Evolutionary conservation across 345 rosid species (phyloP), one percentile per base, ranked within the genome.

Genomic region (Stellera chamaejasme): DNA sequence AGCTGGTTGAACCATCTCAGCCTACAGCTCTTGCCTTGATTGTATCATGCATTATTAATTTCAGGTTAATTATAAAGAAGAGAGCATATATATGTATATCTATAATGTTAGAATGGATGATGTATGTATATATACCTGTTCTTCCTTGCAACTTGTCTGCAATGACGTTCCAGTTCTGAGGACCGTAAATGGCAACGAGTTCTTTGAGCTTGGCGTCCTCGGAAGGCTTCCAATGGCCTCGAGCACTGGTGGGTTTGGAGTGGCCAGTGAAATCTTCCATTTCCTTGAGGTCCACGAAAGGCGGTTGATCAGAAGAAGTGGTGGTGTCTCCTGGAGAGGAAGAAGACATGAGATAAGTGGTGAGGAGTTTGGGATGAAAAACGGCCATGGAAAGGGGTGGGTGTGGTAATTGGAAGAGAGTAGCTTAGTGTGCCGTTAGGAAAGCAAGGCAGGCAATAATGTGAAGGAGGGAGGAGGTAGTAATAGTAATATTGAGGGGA

Each of bases 1-100:
- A 77, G 27, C 16, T 77, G 82, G 48, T 77, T 77, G 52, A 74
- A 77, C 82, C 82, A 77, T 52, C 82, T 72, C 72, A 78, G 58
- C 45, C 82, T 78, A 50, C 82, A 78, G 45, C 82, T 78, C 48
- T 78, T 74, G 10, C 82, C 82, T 78, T 57, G 42, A 32, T 13
- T 50, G 23, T 0, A 16, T 4, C 10, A 3, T 1, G 13, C 51
- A 15, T 10, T 19, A 46, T 13, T 32, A 39, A 6, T 6, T n/a
- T 0, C 39, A 32, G 39, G 39, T 32, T 32, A 32, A 32, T 32
- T 32, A 32, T 10, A 5, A 19, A 27, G 16, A 48, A 16, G 4
- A 32, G 39, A 32, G 39, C 2, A 3, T 32, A 19, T 1, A 19
- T 1, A 19, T n/a, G n/a, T 19, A 19, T 19, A 19, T 19, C 1